A percentile compares a stretch with the other conserved stretches of the same genome.
phyloP scores from a whole-genome alignment of 2,329 filamentous ascomycete species.

The Trichoderma sp. region DNA sequence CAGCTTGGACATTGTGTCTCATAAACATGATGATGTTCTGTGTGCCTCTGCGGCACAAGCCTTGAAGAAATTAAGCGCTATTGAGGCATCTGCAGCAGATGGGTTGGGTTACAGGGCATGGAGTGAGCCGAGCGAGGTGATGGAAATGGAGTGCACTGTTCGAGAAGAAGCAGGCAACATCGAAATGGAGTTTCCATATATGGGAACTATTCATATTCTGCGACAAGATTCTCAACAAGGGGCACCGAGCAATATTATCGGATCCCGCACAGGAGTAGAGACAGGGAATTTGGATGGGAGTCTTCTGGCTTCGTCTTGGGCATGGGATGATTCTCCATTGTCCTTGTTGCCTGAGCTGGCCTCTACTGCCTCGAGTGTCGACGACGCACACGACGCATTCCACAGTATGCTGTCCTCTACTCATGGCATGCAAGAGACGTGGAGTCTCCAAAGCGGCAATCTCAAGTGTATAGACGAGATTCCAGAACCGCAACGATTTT shows the following conservation, averaged over 20 bases:
- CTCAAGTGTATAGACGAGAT: neutral
- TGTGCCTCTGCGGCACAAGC: neutral
- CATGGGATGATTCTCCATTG: neutral
- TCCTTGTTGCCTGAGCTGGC: neutral
- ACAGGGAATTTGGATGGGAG: neutral
- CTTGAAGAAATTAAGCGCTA: neutral
- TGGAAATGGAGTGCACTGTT: neutral
- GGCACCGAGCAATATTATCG: too few species aligned
- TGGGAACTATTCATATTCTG: neutral
- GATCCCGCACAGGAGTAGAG: neutral
- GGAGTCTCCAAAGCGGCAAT: too few species aligned
- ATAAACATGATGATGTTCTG: neutral
- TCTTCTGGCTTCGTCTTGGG: neutral
- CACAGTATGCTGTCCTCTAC: neutral
- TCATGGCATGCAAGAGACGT: neutral
- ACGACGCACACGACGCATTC: neutral
- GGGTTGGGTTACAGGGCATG: neutral
- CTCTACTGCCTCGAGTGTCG: neutral
- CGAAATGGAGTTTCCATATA: neutral
- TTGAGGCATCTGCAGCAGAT: neutral
- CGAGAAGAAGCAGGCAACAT: neutral
- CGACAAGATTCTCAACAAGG: neutral
- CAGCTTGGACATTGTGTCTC: neutral
- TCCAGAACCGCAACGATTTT: neutral
- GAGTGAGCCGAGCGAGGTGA: neutral